Conservation (phyloP, 2,329 filamentous ascomycete species). For the Aspergillaceae sp. region DNA sequence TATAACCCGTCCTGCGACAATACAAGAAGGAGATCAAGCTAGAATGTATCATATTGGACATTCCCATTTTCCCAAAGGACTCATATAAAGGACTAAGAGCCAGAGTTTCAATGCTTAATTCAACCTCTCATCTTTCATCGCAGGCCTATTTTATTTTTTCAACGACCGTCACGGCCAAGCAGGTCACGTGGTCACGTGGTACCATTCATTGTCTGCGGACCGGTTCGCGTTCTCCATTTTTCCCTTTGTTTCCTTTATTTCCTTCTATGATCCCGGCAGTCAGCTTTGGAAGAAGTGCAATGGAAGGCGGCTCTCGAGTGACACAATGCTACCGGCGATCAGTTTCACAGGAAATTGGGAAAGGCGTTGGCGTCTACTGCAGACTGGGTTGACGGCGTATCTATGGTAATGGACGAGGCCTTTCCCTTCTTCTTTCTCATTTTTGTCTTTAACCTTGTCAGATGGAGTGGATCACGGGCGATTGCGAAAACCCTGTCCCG, state of each 20-base stretch:
- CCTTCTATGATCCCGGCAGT: not conserved
- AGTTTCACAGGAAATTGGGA: constrained; percentile 12
- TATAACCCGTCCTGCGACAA: constrained; percentile 9
- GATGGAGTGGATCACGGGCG: too few relatives aligned
- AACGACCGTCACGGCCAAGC: not conserved
- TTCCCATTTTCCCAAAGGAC: constrained; percentile 7
- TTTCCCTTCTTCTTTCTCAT: constrained; percentile 6
- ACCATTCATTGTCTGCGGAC: not conserved
- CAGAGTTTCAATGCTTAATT: constrained; percentile 20
- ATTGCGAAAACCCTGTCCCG: not conserved
- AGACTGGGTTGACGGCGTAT: constrained; percentile 8
- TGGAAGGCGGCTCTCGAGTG: constrained; percentile 7
- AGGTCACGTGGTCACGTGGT: not conserved
- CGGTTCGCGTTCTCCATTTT: not conserved
- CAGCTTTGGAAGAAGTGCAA: not conserved
- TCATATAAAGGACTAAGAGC: constrained; percentile 4
- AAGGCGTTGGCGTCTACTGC: constrained; percentile 10
- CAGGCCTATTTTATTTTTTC: not conserved
- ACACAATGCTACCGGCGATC: constrained; percentile 10
- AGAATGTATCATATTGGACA: constrained; percentile 12
- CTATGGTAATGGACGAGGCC: constrained; percentile 6
- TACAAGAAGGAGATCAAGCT: constrained; percentile 3
- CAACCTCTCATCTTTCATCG: constrained; percentile 6
- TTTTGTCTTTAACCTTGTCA: not conserved
- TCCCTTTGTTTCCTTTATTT: not conserved